Percentiles rank a stretch among this genome's conserved stretches.
phyloP scores from a whole-genome alignment of 163 green algal species.

The Scenedesmus sp. region DNA sequence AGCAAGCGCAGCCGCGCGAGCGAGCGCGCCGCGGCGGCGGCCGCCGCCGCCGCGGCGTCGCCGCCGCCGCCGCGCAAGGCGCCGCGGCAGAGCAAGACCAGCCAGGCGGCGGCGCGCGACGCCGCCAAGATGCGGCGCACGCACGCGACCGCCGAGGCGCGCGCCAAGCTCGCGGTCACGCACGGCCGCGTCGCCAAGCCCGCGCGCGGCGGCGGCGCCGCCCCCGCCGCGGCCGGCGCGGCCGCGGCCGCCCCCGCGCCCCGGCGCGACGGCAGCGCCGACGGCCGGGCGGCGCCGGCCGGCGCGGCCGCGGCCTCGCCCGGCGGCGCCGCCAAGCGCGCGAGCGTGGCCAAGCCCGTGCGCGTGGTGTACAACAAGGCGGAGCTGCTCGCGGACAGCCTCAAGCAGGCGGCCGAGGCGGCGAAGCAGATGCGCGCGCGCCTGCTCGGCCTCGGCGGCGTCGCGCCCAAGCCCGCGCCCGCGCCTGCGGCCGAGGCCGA shows the following conservation, averaged over 20 bases:
- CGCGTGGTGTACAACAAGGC: too few species aligned
- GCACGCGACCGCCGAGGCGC: slow-evolving; percentile 30
- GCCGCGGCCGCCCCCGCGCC: too few species aligned
- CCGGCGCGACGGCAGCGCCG: too few species aligned
- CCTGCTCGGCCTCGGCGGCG: too few species aligned
- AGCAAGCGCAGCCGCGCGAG: not conserved
- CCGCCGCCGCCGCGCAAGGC: not conserved
- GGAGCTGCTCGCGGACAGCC: not conserved
- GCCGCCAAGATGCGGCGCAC: slow-evolving; percentile 24
- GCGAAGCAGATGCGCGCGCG: not conserved
- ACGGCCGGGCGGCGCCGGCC: too few species aligned
- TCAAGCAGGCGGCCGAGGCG: not conserved
- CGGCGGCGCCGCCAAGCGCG: too few species aligned
- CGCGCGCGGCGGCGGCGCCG: not conserved
- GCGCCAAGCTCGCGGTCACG: slow-evolving; percentile 21
- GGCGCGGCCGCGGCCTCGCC: too few species aligned
- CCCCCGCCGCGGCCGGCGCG: too few species aligned
- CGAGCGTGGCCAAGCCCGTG: too few species aligned
- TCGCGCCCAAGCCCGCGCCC: slow-evolving; percentile 5
- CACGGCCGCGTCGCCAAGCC: slow-evolving; percentile 1
- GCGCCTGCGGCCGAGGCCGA: not conserved
- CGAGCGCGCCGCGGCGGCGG: not conserved
- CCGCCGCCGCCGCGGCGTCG: not conserved
- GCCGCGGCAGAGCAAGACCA: slow-evolving; percentile 17
- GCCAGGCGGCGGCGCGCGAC: slow-evolving; percentile 11